phyloP scores from a whole-genome alignment of 1,284 basidiomycete genomes.

The Phlebopus sp. region DNA sequence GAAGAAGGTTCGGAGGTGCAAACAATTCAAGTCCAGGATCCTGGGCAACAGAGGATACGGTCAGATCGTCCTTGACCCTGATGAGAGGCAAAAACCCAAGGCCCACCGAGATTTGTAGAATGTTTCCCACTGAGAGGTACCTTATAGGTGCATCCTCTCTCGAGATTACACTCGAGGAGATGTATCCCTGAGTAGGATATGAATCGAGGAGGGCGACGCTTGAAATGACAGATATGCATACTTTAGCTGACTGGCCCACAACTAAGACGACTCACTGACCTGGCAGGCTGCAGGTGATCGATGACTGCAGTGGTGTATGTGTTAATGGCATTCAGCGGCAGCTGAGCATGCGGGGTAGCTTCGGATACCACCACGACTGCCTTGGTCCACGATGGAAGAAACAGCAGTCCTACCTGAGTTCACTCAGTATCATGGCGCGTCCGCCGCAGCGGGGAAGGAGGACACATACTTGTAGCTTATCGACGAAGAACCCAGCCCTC shows the following conservation, averaged over 20 bases:
- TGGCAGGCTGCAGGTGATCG: constrained; percentile 43
- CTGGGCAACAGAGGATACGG: constrained; percentile 9
- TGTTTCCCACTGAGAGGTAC: constrained; percentile 39
- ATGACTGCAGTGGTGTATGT: constrained; percentile 46
- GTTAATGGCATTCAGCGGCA: constrained; percentile 54
- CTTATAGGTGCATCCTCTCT: constrained; percentile 49
- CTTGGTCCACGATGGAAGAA: constrained; percentile 47
- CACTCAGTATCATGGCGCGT: constrained; percentile 6
- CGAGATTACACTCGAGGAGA: constrained; percentile 36
- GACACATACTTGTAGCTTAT: constrained; percentile 43
- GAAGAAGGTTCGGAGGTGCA: constrained; percentile 57
- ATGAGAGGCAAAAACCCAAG: background rate
- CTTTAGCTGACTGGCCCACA: background rate
- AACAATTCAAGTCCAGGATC: constrained; percentile 36
- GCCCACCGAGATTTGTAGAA: constrained; percentile 17
- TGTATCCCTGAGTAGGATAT: constrained; percentile 52
- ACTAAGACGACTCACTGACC: constrained; percentile 37
- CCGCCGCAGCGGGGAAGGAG: too few relatives aligned
- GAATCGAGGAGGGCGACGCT: constrained; percentile 54
- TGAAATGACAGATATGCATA: constrained; percentile 2
- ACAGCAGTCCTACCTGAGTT: constrained; percentile 51
- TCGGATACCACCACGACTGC: constrained; percentile 54
- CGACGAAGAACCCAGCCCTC: constrained; percentile 43
- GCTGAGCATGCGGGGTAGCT: constrained; percentile 34
- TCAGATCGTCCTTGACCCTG: background rate